A percentile compares a stretch with the other conserved stretches of the same genome.
phyloP scores from a whole-genome alignment of 345 rosid species.

The Kernera saxatilis region DNA sequence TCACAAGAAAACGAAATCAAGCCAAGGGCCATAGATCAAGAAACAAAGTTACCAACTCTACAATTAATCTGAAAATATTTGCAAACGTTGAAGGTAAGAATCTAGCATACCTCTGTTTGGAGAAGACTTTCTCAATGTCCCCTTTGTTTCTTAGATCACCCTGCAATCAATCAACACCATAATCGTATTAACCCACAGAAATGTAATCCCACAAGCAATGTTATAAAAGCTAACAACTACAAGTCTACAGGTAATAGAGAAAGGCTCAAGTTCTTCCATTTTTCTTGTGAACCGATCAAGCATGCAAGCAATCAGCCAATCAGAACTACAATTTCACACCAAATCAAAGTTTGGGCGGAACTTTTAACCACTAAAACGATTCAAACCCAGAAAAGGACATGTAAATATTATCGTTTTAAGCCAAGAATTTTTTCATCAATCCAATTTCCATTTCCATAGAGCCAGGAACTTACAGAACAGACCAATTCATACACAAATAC shows the following conservation, averaged over 20 bases:
- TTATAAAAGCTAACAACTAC: neutral
- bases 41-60: neutral
- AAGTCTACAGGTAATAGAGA: neutral
- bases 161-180: constrained; percentile 36
- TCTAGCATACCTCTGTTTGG: constrained; percentile 47
- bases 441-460: constrained; percentile 1
- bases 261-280: neutral
- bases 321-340: neutral
- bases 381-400: neutral
- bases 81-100: neutral
- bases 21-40: neutral
- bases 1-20: constrained; percentile 10
- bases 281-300: neutral
- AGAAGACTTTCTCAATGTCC: constrained; percentile 76
- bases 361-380: neutral
- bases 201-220: neutral
- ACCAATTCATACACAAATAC: neutral
- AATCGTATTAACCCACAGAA: neutral
- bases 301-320: neutral
- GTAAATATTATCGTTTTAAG: neutral
- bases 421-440: neutral
- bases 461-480: neutral
- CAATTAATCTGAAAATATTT: neutral
- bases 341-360: neutral
- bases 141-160: constrained; percentile 86